Evolutionary conservation across 257 asterid genomes (phyloP), one percentile per base, ranked within the genome.

Genomic region (Salvia miltiorrhiza): DNA sequence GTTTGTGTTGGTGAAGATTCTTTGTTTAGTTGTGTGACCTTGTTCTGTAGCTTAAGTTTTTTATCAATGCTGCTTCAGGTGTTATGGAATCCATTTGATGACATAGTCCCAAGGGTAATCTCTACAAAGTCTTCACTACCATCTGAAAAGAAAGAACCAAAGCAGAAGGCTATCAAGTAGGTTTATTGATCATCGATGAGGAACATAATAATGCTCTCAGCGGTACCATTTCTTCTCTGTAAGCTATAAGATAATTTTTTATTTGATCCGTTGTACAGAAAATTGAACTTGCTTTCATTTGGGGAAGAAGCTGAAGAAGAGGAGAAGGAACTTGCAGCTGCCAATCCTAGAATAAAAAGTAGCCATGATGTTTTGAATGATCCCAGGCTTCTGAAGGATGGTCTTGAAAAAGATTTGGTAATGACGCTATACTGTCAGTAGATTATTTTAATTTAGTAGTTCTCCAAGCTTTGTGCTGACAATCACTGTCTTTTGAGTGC

Each of bases 281-380:
- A 93, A 81, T 79, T 93, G 90, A 90, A 87, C 78, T 82, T 90
- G 88, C 93, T 93, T 69, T 93, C 97, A 52, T 93, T 93, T 82
- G 98, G 98, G 71, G 98, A 93, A 82, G 98, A 93, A 84, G 98
- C 98, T 75, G 96, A 90, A 74, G 98, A 90, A 71, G 97, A 93
- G 85, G 96, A 93, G 82, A 93, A 84, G 77, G 98, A 87, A 79
- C 75, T 83, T 73, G 82, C 85, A 64, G 82, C 84, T 82, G 87
- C 74, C 72, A 79, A 78, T 74, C 74, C 77, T 58, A 80, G 83
- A 92, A 93, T 93, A 75, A 87, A 75, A 79, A 93, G 99, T 81
- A 93, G 99, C 71, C 99, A 93, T 58, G 99, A 93, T 69, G 96
- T 93, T 59, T 82, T 93, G 81, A 84, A 88, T 63, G 99, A 93